Evolutionary conservation across 768 basidiomycete genomes (phyloP), one percentile per base, ranked within the genome.

Genomic region (Pseudohyphozyma bogoriensis): DNA sequence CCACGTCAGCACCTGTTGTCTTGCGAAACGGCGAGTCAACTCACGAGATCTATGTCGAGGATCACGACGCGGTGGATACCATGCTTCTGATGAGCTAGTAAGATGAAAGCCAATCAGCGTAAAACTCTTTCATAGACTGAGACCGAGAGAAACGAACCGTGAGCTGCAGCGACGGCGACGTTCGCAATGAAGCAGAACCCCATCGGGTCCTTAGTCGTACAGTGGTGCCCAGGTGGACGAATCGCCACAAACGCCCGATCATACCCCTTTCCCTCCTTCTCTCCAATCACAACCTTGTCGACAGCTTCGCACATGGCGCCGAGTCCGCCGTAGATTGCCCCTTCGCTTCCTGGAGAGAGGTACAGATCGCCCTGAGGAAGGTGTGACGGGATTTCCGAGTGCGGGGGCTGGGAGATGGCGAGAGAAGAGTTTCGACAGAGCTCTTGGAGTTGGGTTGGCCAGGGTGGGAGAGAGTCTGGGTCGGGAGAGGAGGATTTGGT

Each of bases 131-230:
- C 24, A 37, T 36, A 42, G 6, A 46, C 62, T n/a, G 40, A 36
- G 33, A 13, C 12, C 13, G 55, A 53, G 15, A 16, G 32, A 24
- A 5, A 59, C 78, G 42, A 67, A 90, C 90, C 92, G 71, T 96
- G 89, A 18, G 89, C 89, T 35, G 90, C 90, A 0, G 80, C 91
- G 4, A 96, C 80, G 0, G 85, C 84, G 0, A 95, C 86, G 69
- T 97, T 99, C 66, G 96, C 96, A 33, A 95, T 80, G 67, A 92
- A 95, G 73, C 93, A 96, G 72, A 96, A 97, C 0, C 93, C 93
- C 13, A 83, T 85, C 0, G 93, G 93, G n/a, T n/a, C n/a, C 0
- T 82, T 81, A 60, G 90, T n/a, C 89, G 3, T 87, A 87, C 91
- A 93, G 68, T 96, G 91, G 51, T 63, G 61, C 3, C 93, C 92